These are phyloP conservation scores for Termitomyces heimii DNA, from an alignment of 768 basidiomycete species.

Conservation along the genomic window DNA sequence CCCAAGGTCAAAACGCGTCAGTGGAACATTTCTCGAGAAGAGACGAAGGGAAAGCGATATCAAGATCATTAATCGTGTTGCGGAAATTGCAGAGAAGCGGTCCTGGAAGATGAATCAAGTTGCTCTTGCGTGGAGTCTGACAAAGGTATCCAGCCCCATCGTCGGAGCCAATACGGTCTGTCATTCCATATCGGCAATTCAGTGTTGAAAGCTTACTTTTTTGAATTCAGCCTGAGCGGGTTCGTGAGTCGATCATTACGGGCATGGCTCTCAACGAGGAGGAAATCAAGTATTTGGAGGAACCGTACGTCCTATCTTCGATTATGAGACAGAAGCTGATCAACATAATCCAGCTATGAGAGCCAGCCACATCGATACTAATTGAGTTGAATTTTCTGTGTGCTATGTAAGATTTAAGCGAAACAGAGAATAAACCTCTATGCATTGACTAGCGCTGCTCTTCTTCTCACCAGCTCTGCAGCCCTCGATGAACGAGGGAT, in stretches of 20 bases:
- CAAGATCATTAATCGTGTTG: slow-evolving; percentile 29
- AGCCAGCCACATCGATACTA: neutral
- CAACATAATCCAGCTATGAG: neutral
- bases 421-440: neutral
- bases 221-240: slow-evolving; percentile 23
- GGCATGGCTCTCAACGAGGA: neutral
- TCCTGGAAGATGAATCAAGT: slow-evolving; percentile 38
- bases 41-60: slow-evolving; percentile 20
- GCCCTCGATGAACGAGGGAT: neutral
- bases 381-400: neutral
- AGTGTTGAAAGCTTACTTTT: slow-evolving; percentile 21
- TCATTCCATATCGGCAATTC: neutral
- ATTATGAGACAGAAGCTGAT: neutral
- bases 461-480: neutral
- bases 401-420: neutral
- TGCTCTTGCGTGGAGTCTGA: slow-evolving; percentile 34
- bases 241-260: neutral
- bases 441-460: neutral
- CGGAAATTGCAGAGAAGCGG: slow-evolving; percentile 34
- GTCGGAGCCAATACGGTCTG: slow-evolving; percentile 17
- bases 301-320: neutral
- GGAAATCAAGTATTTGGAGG: neutral
- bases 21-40: slow-evolving; percentile 11
- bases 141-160: slow-evolving; percentile 29
- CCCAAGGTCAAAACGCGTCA: slow-evolving; percentile 2